Conservation (phyloP, 2,329 filamentous ascomycete genomes). For the Xylariales sp. region DNA sequence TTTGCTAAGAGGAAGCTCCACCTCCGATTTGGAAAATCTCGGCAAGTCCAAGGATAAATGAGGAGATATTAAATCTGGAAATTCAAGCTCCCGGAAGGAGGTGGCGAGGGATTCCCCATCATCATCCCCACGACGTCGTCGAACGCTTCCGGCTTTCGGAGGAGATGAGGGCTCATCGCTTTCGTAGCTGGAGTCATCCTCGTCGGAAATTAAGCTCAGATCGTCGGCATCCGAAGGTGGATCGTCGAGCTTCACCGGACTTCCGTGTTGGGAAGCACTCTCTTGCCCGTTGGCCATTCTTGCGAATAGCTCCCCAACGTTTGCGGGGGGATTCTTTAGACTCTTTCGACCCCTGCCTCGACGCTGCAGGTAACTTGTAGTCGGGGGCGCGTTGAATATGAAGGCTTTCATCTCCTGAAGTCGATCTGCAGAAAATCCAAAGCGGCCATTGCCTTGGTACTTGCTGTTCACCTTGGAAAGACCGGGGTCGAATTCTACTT, state of each 20-base stretch:
- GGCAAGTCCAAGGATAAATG: conserved; percentile 46
- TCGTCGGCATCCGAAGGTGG: conserved; percentile 41
- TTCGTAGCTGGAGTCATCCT: conserved; percentile 48
- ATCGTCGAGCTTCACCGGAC: conserved; percentile 34
- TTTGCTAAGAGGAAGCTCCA: conserved; percentile 45
- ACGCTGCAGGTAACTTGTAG: conserved; percentile 43
- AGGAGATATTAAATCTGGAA: conserved; percentile 39
- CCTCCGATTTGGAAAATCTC: conserved; percentile 41
- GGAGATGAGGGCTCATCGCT: conserved; percentile 46
- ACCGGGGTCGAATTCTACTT: conserved; percentile 48
- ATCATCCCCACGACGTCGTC: conserved; percentile 41
- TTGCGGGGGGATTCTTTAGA: conserved; percentile 28
- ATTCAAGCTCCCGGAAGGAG: conserved; percentile 45
- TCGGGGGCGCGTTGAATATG: conserved; percentile 32
- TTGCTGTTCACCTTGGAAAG: conserved; percentile 53
- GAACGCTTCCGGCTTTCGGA: conserved; percentile 40
- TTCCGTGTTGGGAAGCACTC: conserved; percentile 29
- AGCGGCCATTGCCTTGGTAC: conserved; percentile 53
- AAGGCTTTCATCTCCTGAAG: conserved; percentile 23
- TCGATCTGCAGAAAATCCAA: conserved; percentile 37
- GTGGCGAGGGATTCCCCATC: conserved; percentile 49
- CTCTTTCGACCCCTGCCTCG: conserved; percentile 38
- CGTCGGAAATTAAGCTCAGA: conserved; percentile 50
- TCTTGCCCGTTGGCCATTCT: conserved; percentile 30
- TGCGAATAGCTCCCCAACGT: conserved; percentile 31